phyloP scores from a whole-genome alignment of 2,329 filamentous ascomycete species.

The Arthrinium phaeospermum region DNA sequence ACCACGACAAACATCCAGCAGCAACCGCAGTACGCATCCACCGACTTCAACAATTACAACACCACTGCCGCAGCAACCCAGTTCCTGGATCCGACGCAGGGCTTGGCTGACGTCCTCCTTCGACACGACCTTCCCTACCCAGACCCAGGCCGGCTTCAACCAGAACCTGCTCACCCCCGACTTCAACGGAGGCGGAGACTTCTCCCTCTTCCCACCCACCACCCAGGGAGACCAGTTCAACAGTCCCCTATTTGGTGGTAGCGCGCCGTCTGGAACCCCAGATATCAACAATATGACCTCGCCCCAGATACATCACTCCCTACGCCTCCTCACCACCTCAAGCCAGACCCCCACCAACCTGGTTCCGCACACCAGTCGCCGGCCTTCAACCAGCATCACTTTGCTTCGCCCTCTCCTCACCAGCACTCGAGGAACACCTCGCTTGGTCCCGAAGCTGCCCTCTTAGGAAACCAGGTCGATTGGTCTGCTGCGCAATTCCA shows the following conservation, averaged over 20 bases:
- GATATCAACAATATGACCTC: slow-evolving; percentile 61
- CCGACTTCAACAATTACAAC: slow-evolving; percentile 54
- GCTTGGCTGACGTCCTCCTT: slow-evolving; percentile 44
- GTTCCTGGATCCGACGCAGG: slow-evolving; percentile 55
- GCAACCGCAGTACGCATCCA: slow-evolving; percentile 41
- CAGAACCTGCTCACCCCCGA: slow-evolving; percentile 55
- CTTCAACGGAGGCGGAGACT: slow-evolving; percentile 59
- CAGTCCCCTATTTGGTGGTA: slow-evolving; percentile 61
- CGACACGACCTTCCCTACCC: slow-evolving; percentile 45
- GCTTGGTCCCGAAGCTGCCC: slow-evolving; percentile 61
- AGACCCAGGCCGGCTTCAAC: slow-evolving; percentile 50
- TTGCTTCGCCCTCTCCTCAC: slow-evolving; percentile 50
- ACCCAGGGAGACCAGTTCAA: slow-evolving; percentile 64
- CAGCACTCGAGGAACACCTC: slow-evolving; percentile 63
- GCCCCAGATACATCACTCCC: slow-evolving; percentile 61
- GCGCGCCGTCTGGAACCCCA: slow-evolving; percentile 48
- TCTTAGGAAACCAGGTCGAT: slow-evolving; percentile 60
- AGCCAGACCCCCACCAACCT: slow-evolving; percentile 56
- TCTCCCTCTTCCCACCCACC: slow-evolving; percentile 67
- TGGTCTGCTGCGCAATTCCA: slow-evolving; percentile 71
- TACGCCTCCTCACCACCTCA: slow-evolving; percentile 61
- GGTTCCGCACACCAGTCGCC: slow-evolving; percentile 62
- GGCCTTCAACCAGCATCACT: slow-evolving; percentile 61
- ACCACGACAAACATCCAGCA: slow-evolving; percentile 41
- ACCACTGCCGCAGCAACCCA: slow-evolving; percentile 48